These are phyloP conservation scores for Paramyrothecium sp. DNA, from an alignment of 2,329 filamentous ascomycete genomes.

Conservation along the genomic window DNA sequence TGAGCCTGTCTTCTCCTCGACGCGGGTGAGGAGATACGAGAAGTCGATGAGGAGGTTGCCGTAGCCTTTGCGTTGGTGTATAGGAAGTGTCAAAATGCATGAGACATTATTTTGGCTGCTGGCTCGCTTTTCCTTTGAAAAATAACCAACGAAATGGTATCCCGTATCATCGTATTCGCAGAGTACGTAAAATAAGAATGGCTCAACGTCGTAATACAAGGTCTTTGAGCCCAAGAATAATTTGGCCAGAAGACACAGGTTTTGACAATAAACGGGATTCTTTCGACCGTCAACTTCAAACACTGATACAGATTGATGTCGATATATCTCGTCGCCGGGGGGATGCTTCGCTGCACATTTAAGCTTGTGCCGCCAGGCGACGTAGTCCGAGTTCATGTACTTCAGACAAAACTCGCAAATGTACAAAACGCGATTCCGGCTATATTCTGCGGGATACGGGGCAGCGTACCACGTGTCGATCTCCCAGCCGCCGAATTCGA, in stretches of 20 bases:
- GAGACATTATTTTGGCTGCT: constrained; percentile 97
- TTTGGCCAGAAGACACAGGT: constrained; percentile 92
- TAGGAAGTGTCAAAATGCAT: constrained; percentile 92
- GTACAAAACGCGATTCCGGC: constrained; percentile 91
- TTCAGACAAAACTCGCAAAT: constrained; percentile 99
- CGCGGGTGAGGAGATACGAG: constrained; percentile 90
- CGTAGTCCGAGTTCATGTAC: constrained; percentile 99
- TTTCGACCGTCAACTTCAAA: constrained; percentile 98
- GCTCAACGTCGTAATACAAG: constrained; percentile 95
- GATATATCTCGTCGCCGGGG: constrained; percentile 96
- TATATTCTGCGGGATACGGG: constrained; percentile 98
- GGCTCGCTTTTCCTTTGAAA: constrained; percentile 95
- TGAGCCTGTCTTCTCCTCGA: constrained; percentile 90
- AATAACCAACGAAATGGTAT: constrained; percentile 98
- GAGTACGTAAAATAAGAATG: constrained; percentile 95
- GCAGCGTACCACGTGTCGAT: constrained; percentile 99
- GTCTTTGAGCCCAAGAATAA: constrained; percentile 98
- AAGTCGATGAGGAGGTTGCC: constrained; percentile 97
- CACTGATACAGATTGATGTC: constrained; percentile 85
- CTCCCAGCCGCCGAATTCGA: constrained; percentile 96
- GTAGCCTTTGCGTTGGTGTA: constrained; percentile 96
- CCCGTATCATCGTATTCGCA: constrained; percentile 89
- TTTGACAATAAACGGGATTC: constrained; percentile 98
- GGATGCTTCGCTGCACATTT: constrained; percentile 97
- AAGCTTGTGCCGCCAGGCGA: constrained; percentile 95